These are phyloP conservation scores for Botryotinia calthae DNA, from an alignment of 2,329 filamentous ascomycete genomes.

Conservation along the genomic window DNA sequence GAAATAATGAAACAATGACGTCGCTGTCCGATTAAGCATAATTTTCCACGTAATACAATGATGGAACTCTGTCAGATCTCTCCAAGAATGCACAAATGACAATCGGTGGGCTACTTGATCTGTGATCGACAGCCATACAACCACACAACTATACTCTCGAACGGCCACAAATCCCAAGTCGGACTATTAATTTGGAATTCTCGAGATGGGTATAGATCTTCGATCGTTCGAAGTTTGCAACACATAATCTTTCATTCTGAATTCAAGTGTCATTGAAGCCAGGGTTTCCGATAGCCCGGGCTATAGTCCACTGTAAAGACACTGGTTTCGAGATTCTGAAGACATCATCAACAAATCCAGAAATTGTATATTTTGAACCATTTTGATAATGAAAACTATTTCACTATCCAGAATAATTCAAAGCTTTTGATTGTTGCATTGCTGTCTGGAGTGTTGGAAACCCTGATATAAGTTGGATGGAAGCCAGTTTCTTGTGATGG, in stretches of 20 bases:
- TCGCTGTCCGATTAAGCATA: background rate
- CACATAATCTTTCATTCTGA: background rate
- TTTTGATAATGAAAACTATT: background rate
- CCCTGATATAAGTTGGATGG: background rate
- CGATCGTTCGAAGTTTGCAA: background rate
- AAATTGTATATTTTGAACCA: background rate
- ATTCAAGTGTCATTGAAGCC: background rate
- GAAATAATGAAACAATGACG: background rate
- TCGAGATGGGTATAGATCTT: background rate
- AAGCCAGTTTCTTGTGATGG: background rate
- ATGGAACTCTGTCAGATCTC: background rate
- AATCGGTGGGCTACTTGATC: conserved; percentile 2
- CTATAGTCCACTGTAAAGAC: background rate
- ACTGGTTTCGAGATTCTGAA: background rate
- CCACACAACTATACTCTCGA: background rate
- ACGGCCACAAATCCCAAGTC: conserved; percentile 2
- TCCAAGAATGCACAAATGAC: background rate
- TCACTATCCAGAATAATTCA: background rate
- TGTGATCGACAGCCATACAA: conserved; percentile 8
- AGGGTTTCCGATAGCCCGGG: background rate
- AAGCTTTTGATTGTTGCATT: background rate
- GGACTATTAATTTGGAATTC: background rate
- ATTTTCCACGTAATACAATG: background rate
- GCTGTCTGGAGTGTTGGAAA: background rate
- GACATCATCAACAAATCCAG: background rate